A percentile compares a stretch with the other conserved stretches of the same genome.
phyloP scores from a whole-genome alignment of 495 filamentous ascomycete genomes.

The Monascus purpureus region DNA sequence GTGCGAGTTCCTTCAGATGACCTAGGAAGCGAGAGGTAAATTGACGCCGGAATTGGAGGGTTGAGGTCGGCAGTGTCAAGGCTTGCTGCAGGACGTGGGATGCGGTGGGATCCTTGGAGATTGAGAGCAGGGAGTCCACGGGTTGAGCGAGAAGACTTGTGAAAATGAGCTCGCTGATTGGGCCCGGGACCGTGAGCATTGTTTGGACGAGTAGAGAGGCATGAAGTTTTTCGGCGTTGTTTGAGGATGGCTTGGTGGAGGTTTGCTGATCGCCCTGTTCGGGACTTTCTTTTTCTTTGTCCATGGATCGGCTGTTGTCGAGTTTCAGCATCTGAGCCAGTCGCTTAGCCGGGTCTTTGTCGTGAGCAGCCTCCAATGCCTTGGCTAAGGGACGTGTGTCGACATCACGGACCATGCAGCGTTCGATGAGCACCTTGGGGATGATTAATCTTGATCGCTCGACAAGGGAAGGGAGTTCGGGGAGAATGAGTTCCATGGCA shows the following conservation, averaged over 20 bases:
- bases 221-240: constrained; percentile 40
- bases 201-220: constrained; percentile 52
- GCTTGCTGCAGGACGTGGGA: constrained; percentile 61
- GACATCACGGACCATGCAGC: constrained; percentile 54
- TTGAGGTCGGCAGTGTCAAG: constrained; percentile 42
- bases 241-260: constrained; percentile 6
- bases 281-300: constrained; percentile 17
- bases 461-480: constrained; percentile 54
- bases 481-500: constrained; percentile 50
- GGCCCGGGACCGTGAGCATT: constrained; percentile 45
- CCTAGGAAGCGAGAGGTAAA: constrained; percentile 45
- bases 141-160: constrained; percentile 36
- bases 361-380: constrained; percentile 44
- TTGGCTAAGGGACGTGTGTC: constrained; percentile 47
- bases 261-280: constrained; percentile 18
- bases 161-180: constrained; percentile 42
- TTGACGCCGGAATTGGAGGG: constrained; percentile 44
- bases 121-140: constrained; percentile 23
- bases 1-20: constrained; percentile 48
- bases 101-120: constrained; percentile 46
- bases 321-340: constrained; percentile 45
- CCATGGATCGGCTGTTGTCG: constrained; percentile 19
- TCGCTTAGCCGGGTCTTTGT: constrained; percentile 36
- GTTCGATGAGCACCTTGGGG: constrained; percentile 67
- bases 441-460: constrained; percentile 62